Conservation (phyloP, 768 basidiomycete genomes). For the Kwoniella botswanensis region DNA sequence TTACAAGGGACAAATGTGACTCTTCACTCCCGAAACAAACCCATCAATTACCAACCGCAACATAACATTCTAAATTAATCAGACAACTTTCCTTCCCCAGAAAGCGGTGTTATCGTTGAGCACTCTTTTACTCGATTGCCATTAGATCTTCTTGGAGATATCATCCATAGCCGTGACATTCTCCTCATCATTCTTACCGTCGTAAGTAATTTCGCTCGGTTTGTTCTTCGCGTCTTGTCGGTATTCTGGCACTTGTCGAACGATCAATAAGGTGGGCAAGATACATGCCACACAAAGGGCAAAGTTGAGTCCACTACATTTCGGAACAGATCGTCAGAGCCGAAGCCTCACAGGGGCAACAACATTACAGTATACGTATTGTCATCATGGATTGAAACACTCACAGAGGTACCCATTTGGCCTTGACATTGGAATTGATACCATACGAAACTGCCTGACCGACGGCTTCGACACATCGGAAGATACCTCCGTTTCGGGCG, state of each 20-base stretch:
- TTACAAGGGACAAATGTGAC: too few species aligned
- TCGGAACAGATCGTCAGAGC: too few species aligned
- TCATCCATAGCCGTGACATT: not conserved
- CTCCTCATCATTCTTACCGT: constrained; percentile 4
- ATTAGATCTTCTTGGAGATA: not conserved
- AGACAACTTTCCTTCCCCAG: too few species aligned
- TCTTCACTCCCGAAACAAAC: too few species aligned
- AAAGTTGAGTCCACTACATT: constrained; percentile 3
- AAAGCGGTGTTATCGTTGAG: too few species aligned
- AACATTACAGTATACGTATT: too few species aligned
- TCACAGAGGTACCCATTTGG: constrained; percentile 9
- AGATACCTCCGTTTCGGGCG: constrained; percentile 32
- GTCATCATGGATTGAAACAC: too few species aligned
- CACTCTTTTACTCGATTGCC: too few species aligned
- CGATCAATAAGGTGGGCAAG: not conserved
- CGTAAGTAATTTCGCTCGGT: not conserved
- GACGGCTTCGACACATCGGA: constrained; percentile 29
- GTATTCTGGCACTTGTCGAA: constrained; percentile 5
- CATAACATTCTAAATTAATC: too few species aligned
- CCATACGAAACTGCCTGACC: constrained; percentile 33
- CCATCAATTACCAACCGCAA: too few species aligned
- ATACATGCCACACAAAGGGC: constrained; percentile 8
- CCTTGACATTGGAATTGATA: constrained; percentile 27
- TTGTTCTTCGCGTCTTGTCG: constrained; percentile 11
- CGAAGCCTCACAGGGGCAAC: too few species aligned